Conservation (phyloP, 345 rosid species). For the Salix brachista region DNA sequence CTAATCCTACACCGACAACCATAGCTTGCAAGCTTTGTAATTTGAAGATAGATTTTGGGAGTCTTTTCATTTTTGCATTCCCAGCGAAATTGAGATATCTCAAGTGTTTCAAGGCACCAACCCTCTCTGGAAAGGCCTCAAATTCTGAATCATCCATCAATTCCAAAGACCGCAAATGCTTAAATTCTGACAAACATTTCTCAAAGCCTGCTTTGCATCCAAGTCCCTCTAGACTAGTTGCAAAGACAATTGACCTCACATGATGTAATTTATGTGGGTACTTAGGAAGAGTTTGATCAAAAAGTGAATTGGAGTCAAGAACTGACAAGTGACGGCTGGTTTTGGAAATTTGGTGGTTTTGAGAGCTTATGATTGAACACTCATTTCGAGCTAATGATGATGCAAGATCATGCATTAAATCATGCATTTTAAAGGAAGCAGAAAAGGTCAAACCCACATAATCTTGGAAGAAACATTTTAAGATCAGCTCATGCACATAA, state of each 20-base stretch:
- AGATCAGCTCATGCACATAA: neutral
- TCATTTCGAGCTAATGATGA: slow-evolving; percentile 17
- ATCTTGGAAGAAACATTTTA: slow-evolving; percentile 33
- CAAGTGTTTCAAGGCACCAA: slow-evolving; percentile 13
- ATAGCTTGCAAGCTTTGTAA: slow-evolving; percentile 1
- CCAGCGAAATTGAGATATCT: slow-evolving; percentile 1
- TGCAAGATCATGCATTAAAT: slow-evolving; percentile 33
- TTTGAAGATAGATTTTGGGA: neutral
- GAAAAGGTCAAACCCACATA: neutral
- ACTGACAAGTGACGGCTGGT: slow-evolving; percentile 13
- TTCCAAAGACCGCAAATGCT: slow-evolving; percentile 4
- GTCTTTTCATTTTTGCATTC: neutral
- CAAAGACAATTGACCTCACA: slow-evolving; percentile 10
- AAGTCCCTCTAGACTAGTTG: neutral
- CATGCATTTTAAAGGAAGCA: slow-evolving; percentile 19
- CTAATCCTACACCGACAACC: neutral
- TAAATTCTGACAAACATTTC: neutral
- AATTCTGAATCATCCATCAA: neutral
- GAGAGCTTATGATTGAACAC: neutral
- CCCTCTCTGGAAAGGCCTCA: neutral
- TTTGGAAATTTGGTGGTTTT: neutral
- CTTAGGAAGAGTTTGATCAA: neutral
- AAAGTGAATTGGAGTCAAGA: neutral
- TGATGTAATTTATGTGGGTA: neutral
- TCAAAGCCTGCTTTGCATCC: slow-evolving; percentile 8